phyloP scores from a whole-genome alignment of 106 monocot species.

The Dactylorhiza incarnata region DNA sequence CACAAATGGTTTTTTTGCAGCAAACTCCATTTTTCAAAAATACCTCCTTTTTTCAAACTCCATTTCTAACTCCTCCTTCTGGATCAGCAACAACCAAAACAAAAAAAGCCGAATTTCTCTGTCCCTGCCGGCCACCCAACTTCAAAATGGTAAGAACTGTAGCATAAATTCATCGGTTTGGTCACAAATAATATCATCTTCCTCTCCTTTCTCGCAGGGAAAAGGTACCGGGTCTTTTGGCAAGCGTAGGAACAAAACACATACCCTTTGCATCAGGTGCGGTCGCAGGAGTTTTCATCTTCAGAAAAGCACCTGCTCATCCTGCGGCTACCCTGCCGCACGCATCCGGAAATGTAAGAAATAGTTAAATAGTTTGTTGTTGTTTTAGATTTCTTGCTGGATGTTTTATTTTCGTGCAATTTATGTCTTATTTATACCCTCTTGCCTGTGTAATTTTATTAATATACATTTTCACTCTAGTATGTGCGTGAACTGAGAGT shows the following conservation, averaged over 20 bases:
- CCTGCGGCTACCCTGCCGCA: constrained; percentile 38
- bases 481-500: background rate
- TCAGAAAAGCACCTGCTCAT: constrained; percentile 37
- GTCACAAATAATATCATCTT: background rate
- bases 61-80: no score
- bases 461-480: background rate
- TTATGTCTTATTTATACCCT: background rate
- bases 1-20: no score
- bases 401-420: background rate
- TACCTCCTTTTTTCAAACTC: no score
- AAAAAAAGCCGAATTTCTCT: background rate
- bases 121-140: background rate
- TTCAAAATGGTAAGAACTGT: background rate
- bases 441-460: background rate
- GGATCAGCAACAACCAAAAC: no score
- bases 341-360: constrained; percentile 22
- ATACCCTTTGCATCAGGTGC: constrained; percentile 33
- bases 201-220: constrained; percentile 9
- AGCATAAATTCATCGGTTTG: background rate
- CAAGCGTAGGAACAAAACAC: constrained; percentile 39
- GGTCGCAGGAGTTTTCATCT: constrained; percentile 40
- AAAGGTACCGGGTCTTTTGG: constrained; percentile 39
- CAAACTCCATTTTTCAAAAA: no score
- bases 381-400: background rate
- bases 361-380: background rate